Evolutionary conservation across 257 asterid species (phyloP).

Genomic region (Penstemon eatonii): DNA sequence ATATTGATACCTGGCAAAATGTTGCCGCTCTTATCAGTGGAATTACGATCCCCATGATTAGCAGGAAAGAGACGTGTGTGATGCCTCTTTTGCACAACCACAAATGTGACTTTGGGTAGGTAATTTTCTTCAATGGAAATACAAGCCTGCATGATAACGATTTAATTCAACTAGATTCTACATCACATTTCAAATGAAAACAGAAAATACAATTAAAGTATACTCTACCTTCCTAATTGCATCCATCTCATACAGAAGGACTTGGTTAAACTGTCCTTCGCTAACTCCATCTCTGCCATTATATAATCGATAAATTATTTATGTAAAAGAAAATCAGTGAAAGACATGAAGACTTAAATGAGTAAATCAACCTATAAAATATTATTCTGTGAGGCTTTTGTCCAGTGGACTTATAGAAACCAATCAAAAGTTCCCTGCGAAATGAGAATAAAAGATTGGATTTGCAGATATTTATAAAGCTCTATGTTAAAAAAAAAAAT

Average conservation of each 20-base stretch:
- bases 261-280: slow-evolving; percentile 86
- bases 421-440: slow-evolving; percentile 59
- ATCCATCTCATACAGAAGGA: slow-evolving; percentile 59
- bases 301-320: neutral
- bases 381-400: slow-evolving; percentile 63
- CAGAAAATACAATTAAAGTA: neutral
- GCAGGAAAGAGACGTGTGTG: slow-evolving; percentile 81
- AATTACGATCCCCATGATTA: slow-evolving; percentile 37
- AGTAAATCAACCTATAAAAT: slow-evolving; percentile 56
- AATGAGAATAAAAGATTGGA: slow-evolving; percentile 1
- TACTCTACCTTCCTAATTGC: slow-evolving; percentile 62
- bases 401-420: slow-evolving; percentile 39
- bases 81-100: slow-evolving; percentile 94
- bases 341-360: neutral
- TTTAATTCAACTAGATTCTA: neutral
- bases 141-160: slow-evolving; percentile 60
- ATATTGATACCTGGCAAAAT: slow-evolving; percentile 62
- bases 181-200: neutral
- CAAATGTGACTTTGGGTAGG: slow-evolving; percentile 62
- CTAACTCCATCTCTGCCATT: slow-evolving; percentile 81
- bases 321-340: neutral
- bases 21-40: slow-evolving; percentile 83
- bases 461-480: neutral
- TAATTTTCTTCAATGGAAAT: slow-evolving; percentile 46
- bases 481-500: too few relatives aligned